Evolutionary conservation across 805 yeast genomes (phyloP), one percentile per base, ranked within the genome.

Genomic region (Diddensiella caesifluorescens): DNA sequence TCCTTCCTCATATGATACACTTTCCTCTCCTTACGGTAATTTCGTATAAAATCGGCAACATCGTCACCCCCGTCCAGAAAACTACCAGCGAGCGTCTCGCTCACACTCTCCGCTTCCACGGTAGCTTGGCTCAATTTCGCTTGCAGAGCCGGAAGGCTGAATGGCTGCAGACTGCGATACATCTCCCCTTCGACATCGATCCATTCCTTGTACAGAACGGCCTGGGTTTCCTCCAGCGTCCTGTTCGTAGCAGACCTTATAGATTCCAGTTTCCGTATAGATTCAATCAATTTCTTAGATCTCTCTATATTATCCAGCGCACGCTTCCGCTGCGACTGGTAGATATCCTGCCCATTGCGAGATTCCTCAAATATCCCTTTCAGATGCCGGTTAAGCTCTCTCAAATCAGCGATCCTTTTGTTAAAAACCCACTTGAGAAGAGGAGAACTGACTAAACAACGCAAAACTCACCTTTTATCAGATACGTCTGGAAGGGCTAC

Each of bases 1-100:
- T 75, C 79, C 38, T 64, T 64, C 28, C 70, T 57, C 34, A 69
- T 34, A 54, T 77, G 74, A 51, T 63, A 75, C 22, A 59, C 47
- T 16, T 63, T 63, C 35, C 80, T 60, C 30, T 64, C 65, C 2
- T 47, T 47, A 36, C 64, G 56, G 53, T 73, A 78, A n/a, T 57
- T 55, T 12, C 54, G 49, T 10, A 78, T 59, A 51, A 77, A 73
- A 9, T 57, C 65, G 3, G 45, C 47, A n/a, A 65, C 67, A 12
- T 53, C 57, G 20, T 61, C 53, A 37, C 34, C 23, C 4, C 46
- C 40, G 15, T 50, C 52, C 10, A 61, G 39, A 42, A 69, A 62
- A 15, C 64, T 57, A 1, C 52, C 47, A 16, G 63, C 57, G 15
- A 72, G 50, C 0, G 61, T 55, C 10, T 64, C 67, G 0, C 67